A percentile compares a stretch with the other conserved stretches of the same genome.
These are phyloP conservation scores for Lavandula angustifolia DNA, from an alignment of 257 asterid species.

Conservation along the genomic window DNA sequence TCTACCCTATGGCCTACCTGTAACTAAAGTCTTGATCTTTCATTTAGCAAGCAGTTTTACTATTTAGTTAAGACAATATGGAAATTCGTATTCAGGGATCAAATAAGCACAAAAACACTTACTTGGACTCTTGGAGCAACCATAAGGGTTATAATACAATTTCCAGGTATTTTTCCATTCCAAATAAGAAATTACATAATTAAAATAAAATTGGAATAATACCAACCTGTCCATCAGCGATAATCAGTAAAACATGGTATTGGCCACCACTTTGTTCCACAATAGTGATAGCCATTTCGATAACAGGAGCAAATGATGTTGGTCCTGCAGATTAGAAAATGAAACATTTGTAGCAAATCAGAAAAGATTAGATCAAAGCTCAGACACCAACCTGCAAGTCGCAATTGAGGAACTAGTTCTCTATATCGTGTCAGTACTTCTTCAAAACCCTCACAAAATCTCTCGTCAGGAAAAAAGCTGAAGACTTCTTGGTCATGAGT, in stretches of 20 bases:
- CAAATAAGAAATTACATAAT: not conserved
- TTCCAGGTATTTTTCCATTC: not conserved
- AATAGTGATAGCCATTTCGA: conserved; percentile 86
- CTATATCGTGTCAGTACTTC: conserved; percentile 82
- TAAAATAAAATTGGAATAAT: no score
- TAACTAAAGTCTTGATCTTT: no score
- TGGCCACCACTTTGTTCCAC: conserved; percentile 94
- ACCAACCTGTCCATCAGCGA: conserved; percentile 89
- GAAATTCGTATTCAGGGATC: not conserved
- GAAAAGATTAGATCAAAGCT: conserved; percentile 5
- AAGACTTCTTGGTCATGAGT: conserved; percentile 99
- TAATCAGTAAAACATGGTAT: conserved; percentile 82
- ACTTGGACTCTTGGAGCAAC: no score
- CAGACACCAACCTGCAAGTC: conserved; percentile 67
- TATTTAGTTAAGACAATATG: not conserved
- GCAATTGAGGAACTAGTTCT: conserved; percentile 84
- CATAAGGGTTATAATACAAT: not conserved
- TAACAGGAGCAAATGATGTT: conserved; percentile 84
- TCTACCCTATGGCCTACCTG: not conserved
- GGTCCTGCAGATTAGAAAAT: conserved; percentile 60
- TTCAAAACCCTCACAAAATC: conserved; percentile 89
- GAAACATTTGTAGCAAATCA: not conserved
- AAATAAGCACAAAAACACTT: not conserved
- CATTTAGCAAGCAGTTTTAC: no score
- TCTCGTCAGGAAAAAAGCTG: conserved; percentile 77